These are phyloP conservation scores for Aspergillus candidus DNA, from an alignment of 2,329 filamentous ascomycete genomes.

Conservation along the genomic window DNA sequence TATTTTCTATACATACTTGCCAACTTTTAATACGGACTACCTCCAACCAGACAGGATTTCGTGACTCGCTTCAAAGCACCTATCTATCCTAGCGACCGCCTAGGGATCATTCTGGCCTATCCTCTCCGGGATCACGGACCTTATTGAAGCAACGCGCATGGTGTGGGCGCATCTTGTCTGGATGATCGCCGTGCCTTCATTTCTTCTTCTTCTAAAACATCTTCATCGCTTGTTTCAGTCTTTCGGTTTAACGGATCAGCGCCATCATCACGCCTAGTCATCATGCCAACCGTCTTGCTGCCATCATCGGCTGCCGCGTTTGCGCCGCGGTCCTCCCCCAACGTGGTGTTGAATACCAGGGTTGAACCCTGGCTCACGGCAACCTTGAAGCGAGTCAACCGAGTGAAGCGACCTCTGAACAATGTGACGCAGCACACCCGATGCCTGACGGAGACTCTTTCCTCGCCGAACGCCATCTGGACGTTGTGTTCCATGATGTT, in stretches of 20 bases:
- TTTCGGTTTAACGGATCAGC: too few species aligned
- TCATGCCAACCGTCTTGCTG: constrained; percentile 87
- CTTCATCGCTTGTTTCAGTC: constrained; percentile 39
- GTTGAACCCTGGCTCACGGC: constrained; percentile 95
- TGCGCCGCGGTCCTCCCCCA: constrained; percentile 87
- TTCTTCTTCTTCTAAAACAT: constrained; percentile 15
- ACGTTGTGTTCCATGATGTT: constrained; percentile 89
- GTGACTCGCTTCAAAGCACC: constrained; percentile 9
- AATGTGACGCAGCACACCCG: constrained; percentile 91
- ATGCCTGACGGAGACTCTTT: constrained; percentile 91
- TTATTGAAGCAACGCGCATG: constrained; percentile 11
- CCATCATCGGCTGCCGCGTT: constrained; percentile 95
- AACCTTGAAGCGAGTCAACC: constrained; percentile 93
- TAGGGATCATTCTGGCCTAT: constrained; percentile 1
- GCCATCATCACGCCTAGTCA: constrained; percentile 44
- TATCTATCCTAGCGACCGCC: constrained; percentile 7
- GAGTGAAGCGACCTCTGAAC: constrained; percentile 94
- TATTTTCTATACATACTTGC: neutral
- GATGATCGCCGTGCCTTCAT: constrained; percentile 27
- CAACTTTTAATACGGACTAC: constrained; percentile 6
- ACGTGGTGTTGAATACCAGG: constrained; percentile 86
- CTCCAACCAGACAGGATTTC: constrained; percentile 9
- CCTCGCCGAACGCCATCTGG: constrained; percentile 87
- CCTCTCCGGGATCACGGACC: constrained; percentile 1
- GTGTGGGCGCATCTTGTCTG: constrained; percentile 37